These are phyloP conservation scores for Cystobasidium ongulense DNA, from an alignment of 768 basidiomycete species.

Conservation along the genomic window DNA sequence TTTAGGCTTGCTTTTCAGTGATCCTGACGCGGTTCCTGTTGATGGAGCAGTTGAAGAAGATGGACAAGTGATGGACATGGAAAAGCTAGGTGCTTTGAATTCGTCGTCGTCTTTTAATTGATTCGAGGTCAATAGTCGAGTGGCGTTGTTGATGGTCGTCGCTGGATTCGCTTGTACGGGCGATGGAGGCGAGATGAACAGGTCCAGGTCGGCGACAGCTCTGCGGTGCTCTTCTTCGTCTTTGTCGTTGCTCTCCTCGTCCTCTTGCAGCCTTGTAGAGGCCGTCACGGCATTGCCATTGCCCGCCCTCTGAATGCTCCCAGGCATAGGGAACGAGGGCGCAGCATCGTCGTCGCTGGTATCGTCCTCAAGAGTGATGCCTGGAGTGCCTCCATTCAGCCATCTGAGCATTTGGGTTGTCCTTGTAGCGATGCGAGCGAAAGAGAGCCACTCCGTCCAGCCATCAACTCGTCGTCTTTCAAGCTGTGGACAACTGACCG, in stretches of 20 bases:
- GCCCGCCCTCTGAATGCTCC: not conserved
- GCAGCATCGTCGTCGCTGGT: not conserved
- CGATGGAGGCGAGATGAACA: conserved; percentile 1
- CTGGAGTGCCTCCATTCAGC: not conserved
- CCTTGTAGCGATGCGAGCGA: not conserved
- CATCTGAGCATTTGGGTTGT: conserved; percentile 9
- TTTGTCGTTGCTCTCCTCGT: not conserved
- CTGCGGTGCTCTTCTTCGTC: not conserved
- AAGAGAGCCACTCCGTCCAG: not conserved
- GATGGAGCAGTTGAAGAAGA: not conserved
- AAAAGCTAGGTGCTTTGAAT: conserved; percentile 1
- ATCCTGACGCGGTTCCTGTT: not conserved
- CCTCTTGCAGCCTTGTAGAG: not conserved
- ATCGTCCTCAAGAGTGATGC: not conserved
- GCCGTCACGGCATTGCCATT: not conserved
- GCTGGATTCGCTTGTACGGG: not conserved
- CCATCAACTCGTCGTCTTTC: not conserved
- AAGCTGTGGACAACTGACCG: not conserved
- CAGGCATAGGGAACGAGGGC: conserved; percentile 1
- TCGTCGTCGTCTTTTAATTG: not conserved
- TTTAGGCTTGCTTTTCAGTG: not conserved
- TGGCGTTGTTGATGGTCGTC: not conserved
- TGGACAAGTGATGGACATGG: not conserved
- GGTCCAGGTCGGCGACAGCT: not conserved
- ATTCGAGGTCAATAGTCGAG: not conserved